Base-by-base conservation (phyloP, 2,329 filamentous ascomycete species). In the Talaromyces sp. region DNA sequence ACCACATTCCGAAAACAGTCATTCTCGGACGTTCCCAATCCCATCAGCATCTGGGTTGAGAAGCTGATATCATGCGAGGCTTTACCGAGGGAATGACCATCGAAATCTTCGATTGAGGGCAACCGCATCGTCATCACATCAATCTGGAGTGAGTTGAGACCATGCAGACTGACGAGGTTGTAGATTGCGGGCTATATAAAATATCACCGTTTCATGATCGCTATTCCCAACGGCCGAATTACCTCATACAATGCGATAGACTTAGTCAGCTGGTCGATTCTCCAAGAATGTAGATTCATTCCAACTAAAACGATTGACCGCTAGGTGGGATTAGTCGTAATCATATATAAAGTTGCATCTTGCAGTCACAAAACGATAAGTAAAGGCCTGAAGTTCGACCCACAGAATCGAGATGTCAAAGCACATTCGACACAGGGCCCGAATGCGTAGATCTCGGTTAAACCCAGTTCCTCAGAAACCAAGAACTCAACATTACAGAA, bases 1-100 rank as follows among this genome's bases (percentile, higher is more conserved):
- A 78, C 64, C n/a, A 75, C 66, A 27, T 69, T 66, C 57, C 74
- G 69, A 47, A 78, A 67, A 47, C 66, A 70, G 43, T 70, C 67
- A 8, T 68, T 66, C 57, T 73, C 70, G 31, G 70, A 52, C 27
- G 41, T 49, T 37, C 49, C 45, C 22, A 43, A 45, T 43, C 57
- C 61, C 39, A 16, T 31, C 14, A 22, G 58, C 19, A 52, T 19
- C n/a, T 59, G 62, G 16, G 61, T 19, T 35, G 64, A 52, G 39
- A 66, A n/a, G 31, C 58, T 63, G 39, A 66, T 43, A 43, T 66
- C 64, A 31, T 63, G 60, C 13, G 60, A 57, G 31, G 57, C 41
- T 54, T 63, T 63, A 50, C 60, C 61, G 31, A 66, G 41, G 39
- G 54, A 47, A 39, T 57, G 41, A 10, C 56, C 60, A 57, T 60